Percentiles rank a stretch among this genome's conserved stretches.
These are phyloP conservation scores for Fusarium burgessii DNA, from an alignment of 2,329 filamentous ascomycete species.

Conservation along the genomic window DNA sequence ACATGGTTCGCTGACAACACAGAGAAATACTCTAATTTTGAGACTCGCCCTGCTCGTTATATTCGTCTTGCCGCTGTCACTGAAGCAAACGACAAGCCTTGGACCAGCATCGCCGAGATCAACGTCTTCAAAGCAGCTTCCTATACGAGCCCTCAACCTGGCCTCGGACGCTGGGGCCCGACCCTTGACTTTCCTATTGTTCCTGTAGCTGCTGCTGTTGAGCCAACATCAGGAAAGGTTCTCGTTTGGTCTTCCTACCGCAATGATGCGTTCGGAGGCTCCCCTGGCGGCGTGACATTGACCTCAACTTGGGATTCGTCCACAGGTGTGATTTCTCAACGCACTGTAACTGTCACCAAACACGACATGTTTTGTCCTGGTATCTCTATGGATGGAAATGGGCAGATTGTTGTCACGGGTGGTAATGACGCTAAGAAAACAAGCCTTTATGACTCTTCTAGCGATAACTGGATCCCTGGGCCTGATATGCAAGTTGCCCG, in stretches of 20 bases:
- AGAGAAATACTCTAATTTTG: conserved; percentile 31
- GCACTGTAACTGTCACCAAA: conserved; percentile 53
- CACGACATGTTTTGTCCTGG: conserved; percentile 71
- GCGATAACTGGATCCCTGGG: conserved; percentile 19
- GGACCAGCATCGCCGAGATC: conserved; percentile 35
- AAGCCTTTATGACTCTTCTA: conserved; percentile 57
- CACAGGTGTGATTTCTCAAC: conserved; percentile 1
- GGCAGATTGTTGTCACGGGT: conserved; percentile 65
- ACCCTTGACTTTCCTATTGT: conserved; percentile 35
- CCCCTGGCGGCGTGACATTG: conserved; percentile 15
- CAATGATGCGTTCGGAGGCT: conserved; percentile 3
- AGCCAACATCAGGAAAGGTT: conserved; percentile 26
- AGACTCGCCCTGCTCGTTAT: conserved; percentile 27
- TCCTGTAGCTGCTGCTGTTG: conserved; percentile 32
- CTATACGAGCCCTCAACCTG: not conserved
- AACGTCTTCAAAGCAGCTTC: conserved; percentile 29
- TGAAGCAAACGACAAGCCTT: conserved; percentile 16
- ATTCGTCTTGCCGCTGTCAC: conserved; percentile 15
- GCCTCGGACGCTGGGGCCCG: conserved; percentile 23
- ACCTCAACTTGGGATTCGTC: conserved; percentile 23
- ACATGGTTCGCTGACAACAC: conserved; percentile 31
- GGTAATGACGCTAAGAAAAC: conserved; percentile 62
- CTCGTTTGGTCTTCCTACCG: conserved; percentile 25
- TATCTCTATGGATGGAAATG: conserved; percentile 61
- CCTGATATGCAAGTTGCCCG: conserved; percentile 27